Evolutionary conservation across 768 basidiomycete genomes (phyloP).

Genomic region (Amyloporia xantha): DNA sequence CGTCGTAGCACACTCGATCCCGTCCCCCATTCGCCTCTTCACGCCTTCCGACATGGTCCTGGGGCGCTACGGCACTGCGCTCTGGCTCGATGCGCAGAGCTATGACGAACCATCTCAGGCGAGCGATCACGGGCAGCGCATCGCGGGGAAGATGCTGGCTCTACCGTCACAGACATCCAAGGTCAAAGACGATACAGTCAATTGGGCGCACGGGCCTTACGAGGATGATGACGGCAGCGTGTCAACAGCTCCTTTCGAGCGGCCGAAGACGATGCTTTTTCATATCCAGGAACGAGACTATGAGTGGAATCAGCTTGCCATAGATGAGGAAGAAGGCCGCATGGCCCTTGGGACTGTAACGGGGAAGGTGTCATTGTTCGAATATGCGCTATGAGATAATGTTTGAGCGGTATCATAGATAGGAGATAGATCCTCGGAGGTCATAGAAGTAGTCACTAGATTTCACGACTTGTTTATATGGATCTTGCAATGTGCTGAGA

Average conservation of each 20-base stretch:
- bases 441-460: neutral
- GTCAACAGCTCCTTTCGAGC: slow-evolving; percentile 20
- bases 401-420: neutral
- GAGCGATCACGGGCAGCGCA: slow-evolving; percentile 43
- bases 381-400: slow-evolving; percentile 30
- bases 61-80: slow-evolving; percentile 51
- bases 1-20: slow-evolving; percentile 12
- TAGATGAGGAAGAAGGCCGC: slow-evolving; percentile 32
- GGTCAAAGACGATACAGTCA: neutral
- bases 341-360: slow-evolving; percentile 30
- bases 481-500: neutral
- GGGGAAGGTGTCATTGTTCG: slow-evolving; percentile 44
- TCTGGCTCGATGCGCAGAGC: slow-evolving; percentile 63
- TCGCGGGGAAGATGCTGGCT: slow-evolving; percentile 39
- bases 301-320: slow-evolving; percentile 38
- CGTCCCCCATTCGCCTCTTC: slow-evolving; percentile 45
- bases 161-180: too few relatives aligned
- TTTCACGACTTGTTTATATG: neutral
- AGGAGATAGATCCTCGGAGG: neutral
- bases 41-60: slow-evolving; percentile 46
- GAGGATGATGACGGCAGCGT: neutral
- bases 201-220: too few relatives aligned
- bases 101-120: slow-evolving; percentile 29
- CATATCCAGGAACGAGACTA: slow-evolving; percentile 38
- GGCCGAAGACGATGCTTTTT: slow-evolving; percentile 42